Percentiles rank a stretch among this genome's conserved stretches.
Evolutionary conservation across 495 filamentous ascomycete genomes (phyloP).

Genomic region (Xeromyces bisporus): DNA sequence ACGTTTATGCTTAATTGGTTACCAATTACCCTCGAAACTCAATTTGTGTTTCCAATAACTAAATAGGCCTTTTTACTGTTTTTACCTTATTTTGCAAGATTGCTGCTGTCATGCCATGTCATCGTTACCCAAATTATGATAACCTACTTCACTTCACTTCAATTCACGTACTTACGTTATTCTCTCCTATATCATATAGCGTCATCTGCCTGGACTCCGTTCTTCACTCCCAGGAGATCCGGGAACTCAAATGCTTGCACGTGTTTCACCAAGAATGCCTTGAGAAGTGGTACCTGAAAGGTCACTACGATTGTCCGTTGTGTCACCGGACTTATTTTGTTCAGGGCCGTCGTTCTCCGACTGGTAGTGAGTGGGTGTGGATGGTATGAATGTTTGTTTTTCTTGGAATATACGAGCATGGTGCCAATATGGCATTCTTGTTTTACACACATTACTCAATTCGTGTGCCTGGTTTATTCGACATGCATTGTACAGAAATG

Average conservation of each 20-base stretch:
- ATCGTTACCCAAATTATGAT: too few species aligned
- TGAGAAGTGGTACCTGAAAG: slow-evolving; percentile 29
- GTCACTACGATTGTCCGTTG: slow-evolving; percentile 28
- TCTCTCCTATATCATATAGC: slow-evolving; percentile 11
- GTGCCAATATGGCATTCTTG: too few species aligned
- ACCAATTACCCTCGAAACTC: background rate
- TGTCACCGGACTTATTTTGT: slow-evolving; percentile 26
- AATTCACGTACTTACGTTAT: background rate
- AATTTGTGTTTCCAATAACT: background rate
- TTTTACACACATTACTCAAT: too few species aligned
- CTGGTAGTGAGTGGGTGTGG: slow-evolving; percentile 24
- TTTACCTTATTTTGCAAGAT: too few species aligned
- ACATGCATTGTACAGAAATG: too few species aligned
- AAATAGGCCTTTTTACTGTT: background rate
- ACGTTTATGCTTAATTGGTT: background rate
- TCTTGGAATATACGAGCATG: too few species aligned
- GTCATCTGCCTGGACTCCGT: slow-evolving; percentile 29
- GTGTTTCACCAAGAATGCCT: slow-evolving; percentile 31
- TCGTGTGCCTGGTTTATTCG: too few species aligned
- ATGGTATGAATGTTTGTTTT: slow-evolving; percentile 8
- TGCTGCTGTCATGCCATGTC: too few species aligned
- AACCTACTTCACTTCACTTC: too few species aligned
- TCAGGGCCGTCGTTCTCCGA: slow-evolving; percentile 11
- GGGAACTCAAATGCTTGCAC: slow-evolving; percentile 27
- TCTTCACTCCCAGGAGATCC: slow-evolving; percentile 21